Evolutionary conservation across 331 rosid genomes (phyloP).

Genomic region (Dryas integrifolia): DNA sequence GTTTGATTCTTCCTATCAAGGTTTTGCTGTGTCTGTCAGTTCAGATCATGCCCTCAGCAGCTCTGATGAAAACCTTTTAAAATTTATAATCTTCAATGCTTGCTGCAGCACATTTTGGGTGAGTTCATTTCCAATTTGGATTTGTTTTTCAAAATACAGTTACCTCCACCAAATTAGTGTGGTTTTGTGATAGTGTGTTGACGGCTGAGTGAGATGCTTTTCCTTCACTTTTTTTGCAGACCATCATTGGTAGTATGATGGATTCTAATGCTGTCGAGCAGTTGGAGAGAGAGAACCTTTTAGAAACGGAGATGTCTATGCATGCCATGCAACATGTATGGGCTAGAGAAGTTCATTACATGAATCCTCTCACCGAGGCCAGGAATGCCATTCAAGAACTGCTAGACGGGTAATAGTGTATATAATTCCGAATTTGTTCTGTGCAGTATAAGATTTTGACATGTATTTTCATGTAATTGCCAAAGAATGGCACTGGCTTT

Average conservation of each 20-base stretch:
- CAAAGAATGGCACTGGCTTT: too few species aligned
- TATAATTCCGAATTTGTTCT: neutral
- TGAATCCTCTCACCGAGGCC: constrained; percentile 45
- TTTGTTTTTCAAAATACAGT: neutral
- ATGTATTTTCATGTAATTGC: too few species aligned
- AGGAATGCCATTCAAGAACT: constrained; percentile 53
- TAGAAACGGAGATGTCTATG: constrained; percentile 34
- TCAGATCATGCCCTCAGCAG: constrained; percentile 46
- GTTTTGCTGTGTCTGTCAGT: constrained; percentile 47
- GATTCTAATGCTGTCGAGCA: constrained; percentile 46
- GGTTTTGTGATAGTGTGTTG: too few species aligned
- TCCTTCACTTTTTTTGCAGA: constrained; percentile 46
- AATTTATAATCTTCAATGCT: constrained; percentile 53
- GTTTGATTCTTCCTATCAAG: constrained; percentile 59
- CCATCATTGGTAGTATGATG: constrained; percentile 49
- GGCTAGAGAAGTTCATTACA: constrained; percentile 53
- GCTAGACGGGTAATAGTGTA: constrained; percentile 22
- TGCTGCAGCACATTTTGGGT: constrained; percentile 67
- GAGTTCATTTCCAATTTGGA: constrained; percentile 33
- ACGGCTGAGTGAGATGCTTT: constrained; percentile 19
- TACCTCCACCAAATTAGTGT: neutral
- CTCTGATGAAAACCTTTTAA: constrained; percentile 64
- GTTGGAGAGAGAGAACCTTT: constrained; percentile 39
- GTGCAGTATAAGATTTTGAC: neutral
- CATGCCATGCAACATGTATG: constrained; percentile 48